These are phyloP conservation scores for Drechslera avenae DNA, from an alignment of 2,329 filamentous ascomycete species.

Conservation along the genomic window DNA sequence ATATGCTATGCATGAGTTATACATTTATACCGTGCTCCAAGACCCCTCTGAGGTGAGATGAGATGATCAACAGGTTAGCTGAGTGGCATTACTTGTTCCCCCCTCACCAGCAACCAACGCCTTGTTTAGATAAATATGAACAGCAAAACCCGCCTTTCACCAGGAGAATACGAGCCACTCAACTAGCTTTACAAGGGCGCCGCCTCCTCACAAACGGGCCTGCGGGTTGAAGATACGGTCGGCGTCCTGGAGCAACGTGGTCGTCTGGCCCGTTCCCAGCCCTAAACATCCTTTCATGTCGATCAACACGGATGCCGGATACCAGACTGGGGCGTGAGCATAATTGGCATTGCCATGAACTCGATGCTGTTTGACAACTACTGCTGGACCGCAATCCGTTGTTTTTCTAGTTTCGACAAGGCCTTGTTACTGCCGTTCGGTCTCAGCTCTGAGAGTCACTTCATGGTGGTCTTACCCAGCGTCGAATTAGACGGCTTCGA, in stretches of 20 bases:
- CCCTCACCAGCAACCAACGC: background rate
- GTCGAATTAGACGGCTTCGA: conserved; percentile 6
- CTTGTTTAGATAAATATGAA: background rate
- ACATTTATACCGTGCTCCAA: background rate
- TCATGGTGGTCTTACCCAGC: conserved; percentile 16
- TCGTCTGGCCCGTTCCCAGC: background rate
- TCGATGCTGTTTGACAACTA: too few species aligned
- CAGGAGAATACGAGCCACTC: conserved; percentile 1
- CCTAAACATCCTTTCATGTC: background rate
- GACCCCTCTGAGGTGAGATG: background rate
- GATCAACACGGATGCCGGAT: background rate
- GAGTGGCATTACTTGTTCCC: conserved; percentile 2
- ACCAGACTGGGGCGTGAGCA: background rate
- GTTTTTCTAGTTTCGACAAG: too few species aligned
- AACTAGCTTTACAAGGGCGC: background rate
- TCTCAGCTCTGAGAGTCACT: too few species aligned
- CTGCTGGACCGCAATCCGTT: too few species aligned
- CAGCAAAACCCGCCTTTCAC: background rate
- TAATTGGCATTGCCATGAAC: background rate
- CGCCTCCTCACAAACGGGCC: background rate
- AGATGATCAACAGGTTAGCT: background rate
- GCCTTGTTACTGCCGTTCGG: too few species aligned
- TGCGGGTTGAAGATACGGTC: conserved; percentile 1
- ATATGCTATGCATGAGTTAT: background rate
- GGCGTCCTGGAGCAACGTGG: conserved; percentile 2